phyloP scores from a whole-genome alignment of 2,329 filamentous ascomycete species.

The Coccinonectria pachysandricola region DNA sequence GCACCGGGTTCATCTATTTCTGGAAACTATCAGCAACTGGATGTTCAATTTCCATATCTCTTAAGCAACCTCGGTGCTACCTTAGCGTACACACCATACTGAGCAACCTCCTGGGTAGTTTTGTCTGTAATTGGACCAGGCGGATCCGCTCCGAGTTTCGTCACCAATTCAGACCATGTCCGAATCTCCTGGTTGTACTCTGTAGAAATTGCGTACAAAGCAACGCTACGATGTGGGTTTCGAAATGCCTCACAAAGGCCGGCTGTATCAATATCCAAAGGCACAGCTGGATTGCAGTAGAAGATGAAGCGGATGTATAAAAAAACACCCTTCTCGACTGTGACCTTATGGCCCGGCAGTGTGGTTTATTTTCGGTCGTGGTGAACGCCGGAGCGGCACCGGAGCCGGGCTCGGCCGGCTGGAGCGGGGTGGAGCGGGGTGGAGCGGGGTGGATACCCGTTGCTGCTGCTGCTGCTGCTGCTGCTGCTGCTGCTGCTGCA shows the following conservation, averaged over 20 bases:
- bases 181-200: constrained; percentile 79
- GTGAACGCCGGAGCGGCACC: constrained; percentile 7
- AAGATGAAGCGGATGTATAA: constrained; percentile 79
- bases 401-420: background rate
- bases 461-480: too few species aligned
- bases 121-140: constrained; percentile 74
- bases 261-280: constrained; percentile 54
- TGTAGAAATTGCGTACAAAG: constrained; percentile 70
- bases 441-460: too few species aligned
- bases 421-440: background rate
- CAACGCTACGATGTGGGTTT: constrained; percentile 74
- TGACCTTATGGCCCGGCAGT: constrained; percentile 59
- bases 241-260: constrained; percentile 68
- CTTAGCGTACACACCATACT: constrained; percentile 88
- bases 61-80: too few species aligned
- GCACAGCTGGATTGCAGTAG: constrained; percentile 77
- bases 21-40: too few species aligned
- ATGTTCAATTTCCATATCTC: too few species aligned
- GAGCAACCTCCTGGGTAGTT: constrained; percentile 87
- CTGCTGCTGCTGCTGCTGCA: too few species aligned
- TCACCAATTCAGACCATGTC: constrained; percentile 82
- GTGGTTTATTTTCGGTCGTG: constrained; percentile 18
- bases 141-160: constrained; percentile 79
- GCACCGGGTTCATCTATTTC: constrained; percentile 97
- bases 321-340: constrained; percentile 62